Evolutionary conservation across 306 rosid species (phyloP), one percentile per base, ranked within the genome.

Genomic region (Begonia fuchsioides): DNA sequence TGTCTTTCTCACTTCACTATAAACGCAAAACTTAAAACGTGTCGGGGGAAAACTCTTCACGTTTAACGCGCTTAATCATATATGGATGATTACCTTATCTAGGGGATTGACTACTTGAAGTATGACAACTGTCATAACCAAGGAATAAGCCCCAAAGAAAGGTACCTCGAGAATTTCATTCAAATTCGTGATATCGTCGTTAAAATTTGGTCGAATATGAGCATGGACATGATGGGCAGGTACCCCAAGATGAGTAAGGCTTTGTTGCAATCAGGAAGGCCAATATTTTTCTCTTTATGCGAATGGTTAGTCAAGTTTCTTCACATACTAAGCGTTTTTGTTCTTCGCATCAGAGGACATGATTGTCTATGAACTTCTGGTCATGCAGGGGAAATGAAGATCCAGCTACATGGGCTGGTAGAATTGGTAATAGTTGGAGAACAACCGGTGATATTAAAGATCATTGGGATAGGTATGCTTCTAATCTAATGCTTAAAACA

Each of bases 401-500:
- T 15, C 90, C 94, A 1, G 81, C 86, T 44, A 70, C 68, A 39
- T 77, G 90, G 94, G 94, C 73, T 11, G 55, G 47, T 18, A 63
- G 56, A 39, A 64, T 84, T 15, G 94, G 83, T 49, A 80, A 84
- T 54, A 84, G 86, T 58, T 84, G 94, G 94, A 80, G 90, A 72
- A 84, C 94, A 45, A 80, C 94, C 1, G 76, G 70, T 38, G 94
- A 84, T 61, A 84, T 84, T 59, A 17, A 56, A 52, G 86, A 83
- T 68, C 72, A 48, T 2, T 84, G 94, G 94, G 40, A 53, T 0
- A 80, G 83, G 94, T 83, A 32, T 26, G 35, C 35, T 26, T 26
- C 35, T 5, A 26, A 26, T 26, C 35, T 26, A 26, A 3, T 5
- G 35, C 35, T 26, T 26, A 26, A 26, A 26, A 1, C 5, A 26